Evolutionary conservation across 139 green algal genomes (phyloP).

Genomic region (Auxenochlorella protothecoides): DNA sequence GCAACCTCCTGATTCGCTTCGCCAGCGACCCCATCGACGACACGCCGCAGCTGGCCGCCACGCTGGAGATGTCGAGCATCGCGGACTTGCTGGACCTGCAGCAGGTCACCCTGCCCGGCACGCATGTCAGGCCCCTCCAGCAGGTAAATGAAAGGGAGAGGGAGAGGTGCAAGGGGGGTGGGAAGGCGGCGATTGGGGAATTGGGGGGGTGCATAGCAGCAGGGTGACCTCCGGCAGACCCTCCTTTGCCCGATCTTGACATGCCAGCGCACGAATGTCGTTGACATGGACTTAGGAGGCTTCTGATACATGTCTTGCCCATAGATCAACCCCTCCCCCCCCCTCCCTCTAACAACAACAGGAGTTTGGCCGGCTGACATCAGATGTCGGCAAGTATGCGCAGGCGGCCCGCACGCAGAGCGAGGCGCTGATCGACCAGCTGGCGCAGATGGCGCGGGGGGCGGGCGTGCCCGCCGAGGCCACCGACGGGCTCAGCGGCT

Average conservation of each 20-base stretch:
- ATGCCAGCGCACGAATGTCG: too few relatives aligned
- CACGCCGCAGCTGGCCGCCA: conserved; percentile 50
- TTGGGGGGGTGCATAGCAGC: too few relatives aligned
- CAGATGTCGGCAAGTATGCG: conserved; percentile 21
- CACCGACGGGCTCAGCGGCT: conserved; percentile 1
- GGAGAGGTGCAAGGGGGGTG: too few relatives aligned
- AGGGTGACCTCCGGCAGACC: too few relatives aligned
- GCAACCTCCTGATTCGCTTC: conserved; percentile 87
- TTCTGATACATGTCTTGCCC: too few relatives aligned
- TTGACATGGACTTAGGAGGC: too few relatives aligned
- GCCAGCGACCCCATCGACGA: conserved; percentile 81
- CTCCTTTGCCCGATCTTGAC: too few relatives aligned
- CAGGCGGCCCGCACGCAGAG: conserved; percentile 9
- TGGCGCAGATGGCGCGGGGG: conserved; percentile 15
- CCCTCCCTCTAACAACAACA: too few relatives aligned
- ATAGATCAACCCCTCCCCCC: too few relatives aligned
- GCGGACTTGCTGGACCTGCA: conserved; percentile 50
- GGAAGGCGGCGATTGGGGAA: too few relatives aligned
- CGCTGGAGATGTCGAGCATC: conserved; percentile 37
- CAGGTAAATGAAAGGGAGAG: conserved; percentile 31
- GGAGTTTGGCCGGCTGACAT: conserved; percentile 9
- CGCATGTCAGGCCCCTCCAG: conserved; percentile 72
- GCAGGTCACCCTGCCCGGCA: conserved; percentile 61
- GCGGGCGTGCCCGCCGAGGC: conserved; percentile 8
- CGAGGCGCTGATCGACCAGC: conserved; percentile 22